Conservation (phyloP, 2,329 filamentous ascomycete genomes). For the Aureobasidium leucospermi region DNA sequence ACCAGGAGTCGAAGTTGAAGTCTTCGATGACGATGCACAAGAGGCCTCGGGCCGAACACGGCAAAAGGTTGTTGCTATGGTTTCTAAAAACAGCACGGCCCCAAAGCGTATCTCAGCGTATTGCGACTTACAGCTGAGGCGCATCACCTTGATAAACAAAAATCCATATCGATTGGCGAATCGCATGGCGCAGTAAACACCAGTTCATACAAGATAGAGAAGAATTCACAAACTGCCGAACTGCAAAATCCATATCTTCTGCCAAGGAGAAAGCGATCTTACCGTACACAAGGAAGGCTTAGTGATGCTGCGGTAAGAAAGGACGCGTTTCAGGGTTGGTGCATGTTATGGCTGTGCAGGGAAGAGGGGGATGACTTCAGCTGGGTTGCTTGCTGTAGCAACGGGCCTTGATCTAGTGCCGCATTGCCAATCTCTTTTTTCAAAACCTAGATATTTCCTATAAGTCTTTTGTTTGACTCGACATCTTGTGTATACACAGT, state of each 20-base stretch:
- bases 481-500: not conserved
- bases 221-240: too few relatives aligned
- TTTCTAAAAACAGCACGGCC: constrained; percentile 6
- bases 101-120: not conserved
- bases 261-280: constrained; percentile 2
- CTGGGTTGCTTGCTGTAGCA: constrained; percentile 8
- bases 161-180: constrained; percentile 9
- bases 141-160: constrained; percentile 5
- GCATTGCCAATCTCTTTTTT: constrained; percentile 8
- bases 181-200: constrained; percentile 2
- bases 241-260: not conserved
- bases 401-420: constrained; percentile 5
- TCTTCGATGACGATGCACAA: not conserved
- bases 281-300: not conserved
- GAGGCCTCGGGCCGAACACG: not conserved
- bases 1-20: not conserved
- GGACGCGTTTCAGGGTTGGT: constrained; percentile 8
- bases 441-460: constrained; percentile 6
- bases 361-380: constrained; percentile 4
- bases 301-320: not conserved
- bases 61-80: constrained; percentile 9
- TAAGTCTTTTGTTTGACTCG: not conserved
- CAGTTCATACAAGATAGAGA: not conserved
- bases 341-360: constrained; percentile 1
- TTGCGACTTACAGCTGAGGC: not conserved